These are phyloP conservation scores for Eugenia klotzschiana DNA, from an alignment of 441 rosid species.

Conservation along the genomic window DNA sequence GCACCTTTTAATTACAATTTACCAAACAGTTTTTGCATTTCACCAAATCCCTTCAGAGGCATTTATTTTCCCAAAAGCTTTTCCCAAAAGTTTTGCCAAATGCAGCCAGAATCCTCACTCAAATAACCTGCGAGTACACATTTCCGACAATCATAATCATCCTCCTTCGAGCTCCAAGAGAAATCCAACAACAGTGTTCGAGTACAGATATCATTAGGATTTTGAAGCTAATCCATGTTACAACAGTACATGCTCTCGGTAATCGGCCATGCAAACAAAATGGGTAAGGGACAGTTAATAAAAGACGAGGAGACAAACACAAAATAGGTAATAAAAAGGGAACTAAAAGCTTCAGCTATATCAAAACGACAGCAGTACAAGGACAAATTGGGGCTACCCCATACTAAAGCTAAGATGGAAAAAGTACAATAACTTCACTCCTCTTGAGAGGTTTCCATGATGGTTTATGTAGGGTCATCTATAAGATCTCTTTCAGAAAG, in stretches of 20 bases:
- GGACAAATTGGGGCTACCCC: not conserved
- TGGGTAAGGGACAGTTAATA: not conserved
- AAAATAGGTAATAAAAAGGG: not conserved
- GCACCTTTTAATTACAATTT: too few species aligned
- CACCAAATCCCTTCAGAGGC: too few species aligned
- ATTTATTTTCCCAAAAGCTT: too few species aligned
- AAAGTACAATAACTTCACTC: not conserved
- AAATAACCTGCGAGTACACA: not conserved
- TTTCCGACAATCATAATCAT: not conserved
- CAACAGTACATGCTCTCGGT: not conserved
- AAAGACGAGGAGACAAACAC: not conserved
- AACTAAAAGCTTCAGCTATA: not conserved
- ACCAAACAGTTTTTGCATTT: too few species aligned
- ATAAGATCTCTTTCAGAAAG: not conserved
- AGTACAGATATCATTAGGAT: not conserved
- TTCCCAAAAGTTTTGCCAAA: too few species aligned
- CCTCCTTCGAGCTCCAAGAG: not conserved
- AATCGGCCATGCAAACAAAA: not conserved
- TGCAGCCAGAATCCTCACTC: not conserved
- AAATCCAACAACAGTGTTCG: not conserved
- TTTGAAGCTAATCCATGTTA: not conserved
- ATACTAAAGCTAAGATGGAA: not conserved
- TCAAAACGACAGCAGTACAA: not conserved
- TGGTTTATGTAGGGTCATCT: not conserved
- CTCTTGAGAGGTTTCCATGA: not conserved